Percentiles rank a stretch among this genome's conserved stretches.
These are phyloP conservation scores for Tilletia indica DNA, from an alignment of 1,284 basidiomycete genomes.

Conservation along the genomic window DNA sequence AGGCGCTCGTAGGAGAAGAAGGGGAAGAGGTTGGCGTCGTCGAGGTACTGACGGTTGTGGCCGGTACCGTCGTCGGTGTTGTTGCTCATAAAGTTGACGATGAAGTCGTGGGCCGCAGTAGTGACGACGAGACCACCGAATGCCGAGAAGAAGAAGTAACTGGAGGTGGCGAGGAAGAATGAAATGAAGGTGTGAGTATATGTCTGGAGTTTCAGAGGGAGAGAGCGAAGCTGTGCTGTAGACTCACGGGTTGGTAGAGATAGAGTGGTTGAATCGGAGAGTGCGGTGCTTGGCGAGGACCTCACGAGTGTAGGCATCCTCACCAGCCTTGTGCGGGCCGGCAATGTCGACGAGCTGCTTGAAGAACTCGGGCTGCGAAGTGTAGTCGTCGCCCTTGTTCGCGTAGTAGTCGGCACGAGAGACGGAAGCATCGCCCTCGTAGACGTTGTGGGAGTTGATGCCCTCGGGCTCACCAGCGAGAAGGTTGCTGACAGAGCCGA, in stretches of 20 bases:
- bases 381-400: slow-evolving; percentile 31
- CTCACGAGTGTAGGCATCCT: slow-evolving; percentile 38
- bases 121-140: slow-evolving; percentile 38
- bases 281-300: slow-evolving; percentile 36
- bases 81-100: slow-evolving; percentile 42
- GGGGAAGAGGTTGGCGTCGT: slow-evolving; percentile 41
- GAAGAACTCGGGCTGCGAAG: slow-evolving; percentile 34
- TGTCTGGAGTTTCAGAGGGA: too few species aligned
- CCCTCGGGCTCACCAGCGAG: slow-evolving; percentile 33
- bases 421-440: slow-evolving; percentile 39
- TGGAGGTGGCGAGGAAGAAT: background rate
- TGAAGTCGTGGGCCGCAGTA: slow-evolving; percentile 40
- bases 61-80: slow-evolving; percentile 38
- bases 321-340: slow-evolving; percentile 31
- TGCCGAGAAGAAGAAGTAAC: slow-evolving; percentile 32
- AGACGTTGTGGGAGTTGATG: slow-evolving; percentile 30
- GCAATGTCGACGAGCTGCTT: slow-evolving; percentile 37
- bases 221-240: too few species aligned
- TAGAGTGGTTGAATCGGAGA: slow-evolving; percentile 33
- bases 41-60: slow-evolving; percentile 42
- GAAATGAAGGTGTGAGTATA: background rate
- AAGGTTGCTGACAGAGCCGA: slow-evolving; percentile 29
- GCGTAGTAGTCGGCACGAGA: slow-evolving; percentile 36
- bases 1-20: slow-evolving; percentile 34
- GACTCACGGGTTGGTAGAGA: slow-evolving; percentile 30